phyloP scores from a whole-genome alignment of 371 early-diverging fungal genomes.

The Quaeritorhiza haematococci region DNA sequence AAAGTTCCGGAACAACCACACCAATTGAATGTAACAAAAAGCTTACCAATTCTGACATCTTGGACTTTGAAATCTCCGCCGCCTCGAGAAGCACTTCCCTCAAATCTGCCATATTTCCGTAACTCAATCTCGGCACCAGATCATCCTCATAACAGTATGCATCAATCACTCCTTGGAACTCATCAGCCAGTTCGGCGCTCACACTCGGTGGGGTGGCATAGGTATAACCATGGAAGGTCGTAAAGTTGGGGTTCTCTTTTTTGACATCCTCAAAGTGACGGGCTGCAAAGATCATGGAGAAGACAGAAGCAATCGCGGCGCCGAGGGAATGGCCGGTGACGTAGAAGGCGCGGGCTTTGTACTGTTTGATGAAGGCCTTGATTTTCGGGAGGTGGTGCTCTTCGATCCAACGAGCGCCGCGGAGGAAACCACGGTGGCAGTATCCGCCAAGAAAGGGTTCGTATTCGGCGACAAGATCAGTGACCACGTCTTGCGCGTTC shows the following conservation, averaged over 20 bases:
- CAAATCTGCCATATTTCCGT: slow-evolving; percentile 26
- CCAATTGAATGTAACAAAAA: not conserved
- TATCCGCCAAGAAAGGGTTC: slow-evolving; percentile 23
- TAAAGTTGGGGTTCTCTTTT: too few species aligned
- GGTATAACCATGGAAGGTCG: slow-evolving; percentile 16
- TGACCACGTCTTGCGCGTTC: slow-evolving; percentile 24
- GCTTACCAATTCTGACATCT: slow-evolving; percentile 6
- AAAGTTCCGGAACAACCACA: not conserved
- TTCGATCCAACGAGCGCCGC: slow-evolving; percentile 26
- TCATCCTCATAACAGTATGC: slow-evolving; percentile 34
- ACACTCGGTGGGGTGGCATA: slow-evolving; percentile 28
- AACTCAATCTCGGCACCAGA: slow-evolving; percentile 27
- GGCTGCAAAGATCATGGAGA: slow-evolving; percentile 18
- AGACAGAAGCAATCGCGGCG: slow-evolving; percentile 25
- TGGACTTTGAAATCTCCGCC: slow-evolving; percentile 15
- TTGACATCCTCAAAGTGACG: slow-evolving; percentile 17
- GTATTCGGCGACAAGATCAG: slow-evolving; percentile 30
- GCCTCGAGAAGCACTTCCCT: slow-evolving; percentile 16
- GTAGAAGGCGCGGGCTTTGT: slow-evolving; percentile 17
- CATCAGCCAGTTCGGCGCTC: slow-evolving; percentile 19
- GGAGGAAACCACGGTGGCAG: slow-evolving; percentile 27
- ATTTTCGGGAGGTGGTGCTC: slow-evolving; percentile 19
- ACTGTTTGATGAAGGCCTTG: slow-evolving; percentile 18
- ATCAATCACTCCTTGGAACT: slow-evolving; percentile 17
- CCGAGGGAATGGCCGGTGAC: slow-evolving; percentile 34